Evolutionary conservation across 306 rosid genomes (phyloP).

Genomic region (Citrullus mucosospermus): DNA sequence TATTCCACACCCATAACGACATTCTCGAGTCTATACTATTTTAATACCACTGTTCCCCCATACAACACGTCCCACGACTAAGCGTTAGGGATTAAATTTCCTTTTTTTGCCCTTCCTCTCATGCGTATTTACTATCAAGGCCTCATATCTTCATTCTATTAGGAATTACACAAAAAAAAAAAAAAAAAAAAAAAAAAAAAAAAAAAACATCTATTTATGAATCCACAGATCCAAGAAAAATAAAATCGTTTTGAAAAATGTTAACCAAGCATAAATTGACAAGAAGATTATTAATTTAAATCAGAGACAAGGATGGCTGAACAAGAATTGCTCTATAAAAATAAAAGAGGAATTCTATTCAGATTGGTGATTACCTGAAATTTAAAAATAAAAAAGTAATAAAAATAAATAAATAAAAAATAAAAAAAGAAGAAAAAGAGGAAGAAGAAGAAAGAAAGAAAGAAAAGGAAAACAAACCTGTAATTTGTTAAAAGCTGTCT

Average conservation of each 20-base stretch:
- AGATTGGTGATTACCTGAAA: neutral
- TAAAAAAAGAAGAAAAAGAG: too few relatives aligned
- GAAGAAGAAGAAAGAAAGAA: too few relatives aligned
- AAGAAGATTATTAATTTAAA: neutral
- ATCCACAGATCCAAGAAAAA: neutral
- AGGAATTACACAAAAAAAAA: neutral
- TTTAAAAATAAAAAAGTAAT: neutral
- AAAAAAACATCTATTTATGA: neutral
- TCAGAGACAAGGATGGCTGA: neutral
- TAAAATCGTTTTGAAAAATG: neutral
- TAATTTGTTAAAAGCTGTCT: slow-evolving; percentile 64
- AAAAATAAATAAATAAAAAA: neutral
- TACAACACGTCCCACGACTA: neutral
- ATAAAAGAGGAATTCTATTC: neutral
- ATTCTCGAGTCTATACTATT: neutral
- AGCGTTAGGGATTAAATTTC: neutral
- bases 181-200: neutral
- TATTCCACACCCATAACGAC: neutral
- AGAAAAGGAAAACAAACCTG: slow-evolving; percentile 30
- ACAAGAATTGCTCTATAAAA: neutral
- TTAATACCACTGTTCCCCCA: neutral
- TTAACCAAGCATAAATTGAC: neutral
- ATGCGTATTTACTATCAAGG: neutral
- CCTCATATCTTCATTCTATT: neutral
- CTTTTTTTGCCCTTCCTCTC: neutral